Conservation (phyloP, 805 yeast genomes). For the Lachancea waltii region DNA sequence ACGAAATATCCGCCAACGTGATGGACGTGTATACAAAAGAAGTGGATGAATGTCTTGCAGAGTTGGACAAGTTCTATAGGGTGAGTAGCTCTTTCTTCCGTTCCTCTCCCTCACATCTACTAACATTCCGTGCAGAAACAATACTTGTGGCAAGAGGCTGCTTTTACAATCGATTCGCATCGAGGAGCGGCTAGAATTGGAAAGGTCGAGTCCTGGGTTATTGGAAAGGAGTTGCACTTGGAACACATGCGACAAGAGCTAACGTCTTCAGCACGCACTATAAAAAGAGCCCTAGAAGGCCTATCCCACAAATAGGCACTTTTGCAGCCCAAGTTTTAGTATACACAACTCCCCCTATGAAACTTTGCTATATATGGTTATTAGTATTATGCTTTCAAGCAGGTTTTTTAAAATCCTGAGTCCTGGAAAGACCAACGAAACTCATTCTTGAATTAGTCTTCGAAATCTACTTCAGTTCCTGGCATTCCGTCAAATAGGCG, state of each 20-base stretch:
- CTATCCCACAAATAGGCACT: conserved; percentile 12
- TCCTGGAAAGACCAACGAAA: no score
- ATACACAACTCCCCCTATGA: no score
- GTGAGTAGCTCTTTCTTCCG: conserved; percentile 6
- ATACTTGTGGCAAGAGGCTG: conserved; percentile 32
- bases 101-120: neutral
- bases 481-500: conserved; percentile 48
- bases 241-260: conserved; percentile 19
- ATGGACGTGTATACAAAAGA: conserved; percentile 28
- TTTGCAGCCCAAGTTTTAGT: no score
- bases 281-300: conserved; percentile 24
- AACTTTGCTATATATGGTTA: neutral
- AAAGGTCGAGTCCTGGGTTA: conserved; percentile 26
- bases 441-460: neutral
- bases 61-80: conserved; percentile 22
- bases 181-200: conserved; percentile 25
- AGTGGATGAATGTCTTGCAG: conserved; percentile 19
- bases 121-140: conserved; percentile 14
- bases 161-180: conserved; percentile 29
- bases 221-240: conserved; percentile 21
- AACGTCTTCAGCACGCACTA: conserved; percentile 23
- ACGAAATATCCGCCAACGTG: conserved; percentile 24
- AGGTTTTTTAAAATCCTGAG: neutral
- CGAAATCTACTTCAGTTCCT: conserved; percentile 19
- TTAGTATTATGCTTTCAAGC: neutral